Evolutionary conservation across 305 asterid genomes (phyloP).

Genomic region (Fraxinus albicans): DNA sequence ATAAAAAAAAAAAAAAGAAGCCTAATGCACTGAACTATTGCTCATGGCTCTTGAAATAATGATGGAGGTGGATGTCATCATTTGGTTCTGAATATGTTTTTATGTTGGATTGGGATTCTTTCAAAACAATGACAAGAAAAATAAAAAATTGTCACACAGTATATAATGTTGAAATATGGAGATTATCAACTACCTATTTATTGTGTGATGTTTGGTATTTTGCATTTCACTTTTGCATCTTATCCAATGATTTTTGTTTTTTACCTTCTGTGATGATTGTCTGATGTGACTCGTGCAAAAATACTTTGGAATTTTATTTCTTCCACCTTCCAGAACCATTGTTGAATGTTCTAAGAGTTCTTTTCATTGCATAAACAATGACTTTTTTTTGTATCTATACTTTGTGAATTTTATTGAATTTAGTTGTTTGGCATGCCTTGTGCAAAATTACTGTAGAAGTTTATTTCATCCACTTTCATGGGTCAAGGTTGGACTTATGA

Average conservation of each 20-base stretch:
- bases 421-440: neutral
- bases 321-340: neutral
- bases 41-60: neutral
- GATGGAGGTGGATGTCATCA: neutral
- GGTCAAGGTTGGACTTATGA: neutral
- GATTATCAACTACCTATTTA: neutral
- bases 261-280: neutral
- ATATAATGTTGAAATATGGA: conserved; percentile 10
- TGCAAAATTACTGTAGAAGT: neutral
- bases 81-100: neutral
- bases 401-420: neutral
- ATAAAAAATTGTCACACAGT: neutral
- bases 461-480: neutral
- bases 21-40: neutral
- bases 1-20: neutral
- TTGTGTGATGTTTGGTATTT: conserved; percentile 4
- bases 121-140: neutral
- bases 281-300: neutral
- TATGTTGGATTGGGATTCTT: neutral
- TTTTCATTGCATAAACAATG: neutral
- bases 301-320: neutral
- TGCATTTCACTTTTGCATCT: neutral
- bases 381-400: neutral
- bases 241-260: neutral
- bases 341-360: neutral